phyloP scores from a whole-genome alignment of 1,139 yeast genomes.

The Taiozyma sp. region DNA sequence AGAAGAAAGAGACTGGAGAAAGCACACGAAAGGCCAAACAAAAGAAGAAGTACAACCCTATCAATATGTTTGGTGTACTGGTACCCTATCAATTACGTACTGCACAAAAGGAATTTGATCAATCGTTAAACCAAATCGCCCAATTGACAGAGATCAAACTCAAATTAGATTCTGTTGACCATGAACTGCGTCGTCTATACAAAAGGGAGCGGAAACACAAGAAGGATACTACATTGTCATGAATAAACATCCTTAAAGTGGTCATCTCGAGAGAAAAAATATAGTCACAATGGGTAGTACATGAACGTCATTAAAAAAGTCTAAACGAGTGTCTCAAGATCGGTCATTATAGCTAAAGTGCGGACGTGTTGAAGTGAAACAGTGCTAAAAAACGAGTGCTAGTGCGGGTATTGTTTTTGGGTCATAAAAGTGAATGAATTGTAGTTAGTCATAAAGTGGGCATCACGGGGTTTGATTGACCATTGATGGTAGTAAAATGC shows the following conservation, averaged over 20 bases:
- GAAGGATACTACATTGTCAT: neutral
- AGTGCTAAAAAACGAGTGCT: neutral
- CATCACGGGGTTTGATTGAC: neutral
- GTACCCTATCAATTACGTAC: constrained; percentile 38
- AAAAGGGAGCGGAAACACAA: neutral
- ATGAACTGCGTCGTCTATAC: neutral
- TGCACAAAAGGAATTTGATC: constrained; percentile 35
- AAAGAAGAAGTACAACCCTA: constrained; percentile 31
- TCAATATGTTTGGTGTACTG: constrained; percentile 45
- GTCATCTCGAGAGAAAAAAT: neutral
- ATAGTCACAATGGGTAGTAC: neutral
- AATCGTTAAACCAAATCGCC: constrained; percentile 29
- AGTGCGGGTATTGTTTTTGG: neutral
- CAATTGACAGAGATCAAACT: constrained; percentile 2
- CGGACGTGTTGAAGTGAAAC: neutral
- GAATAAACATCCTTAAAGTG: neutral
- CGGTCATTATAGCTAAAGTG: neutral
- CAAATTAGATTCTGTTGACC: neutral
- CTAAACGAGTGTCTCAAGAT: neutral
- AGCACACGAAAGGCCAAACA: neutral
- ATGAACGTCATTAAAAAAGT: neutral
- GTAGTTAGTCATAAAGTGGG: neutral
- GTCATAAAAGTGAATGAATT: neutral
- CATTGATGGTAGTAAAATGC: constrained; percentile 6
- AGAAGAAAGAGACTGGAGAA: neutral